Evolutionary conservation across 345 rosid genomes (phyloP), one percentile per base, ranked within the genome.

Genomic region (Alliaria petiolata): DNA sequence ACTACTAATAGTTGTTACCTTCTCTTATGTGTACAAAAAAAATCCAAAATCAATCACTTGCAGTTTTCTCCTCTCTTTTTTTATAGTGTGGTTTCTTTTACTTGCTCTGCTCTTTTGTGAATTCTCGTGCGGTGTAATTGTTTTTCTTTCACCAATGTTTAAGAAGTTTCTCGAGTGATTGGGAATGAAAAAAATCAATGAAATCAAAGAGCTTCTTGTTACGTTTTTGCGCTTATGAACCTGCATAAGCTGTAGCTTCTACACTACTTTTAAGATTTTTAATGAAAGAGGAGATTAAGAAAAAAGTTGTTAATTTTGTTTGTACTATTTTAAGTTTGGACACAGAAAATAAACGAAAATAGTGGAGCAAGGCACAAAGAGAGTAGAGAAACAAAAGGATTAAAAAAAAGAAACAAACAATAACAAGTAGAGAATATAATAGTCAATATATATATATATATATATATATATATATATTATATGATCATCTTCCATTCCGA

Each of bases 11-110:
- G 55, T 50, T 59, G 78, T 74, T 42, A 42, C 51, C n/a, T 30
- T 17, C 19, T 54, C n/a, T 17, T 31, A 14, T 9, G 11, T 67
- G 78, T 75, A 67, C 78, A 75, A 75, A 28, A 53, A 22, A 46
- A n/a, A 67, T 58, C 54, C 33, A 49, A 66, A 58, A 39, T 61
- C 39, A 22, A 38, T 46, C 66, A 13, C 25, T 66, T n/a, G 34
- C 51, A 49, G 33, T 64, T 64, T 63, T 20, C 45, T 13, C 40
- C 30, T 20, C 6, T 16, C n/a, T n/a, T n/a, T n/a, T n/a, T n/a
- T n/a, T n/a, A n/a, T n/a, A n/a, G n/a, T n/a, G n/a, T n/a, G n/a
- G 20, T 3, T 22, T 3, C n/a, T n/a, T 47, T 44, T 47, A 22
- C 40, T 54, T 72, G 49, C 64, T 35, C 22, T n/a, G n/a, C n/a